A percentile compares a stretch with the other conserved stretches of the same genome.
Conservation (phyloP, 2,329 filamentous ascomycete genomes). For the Amylocarpus encephaloides region DNA sequence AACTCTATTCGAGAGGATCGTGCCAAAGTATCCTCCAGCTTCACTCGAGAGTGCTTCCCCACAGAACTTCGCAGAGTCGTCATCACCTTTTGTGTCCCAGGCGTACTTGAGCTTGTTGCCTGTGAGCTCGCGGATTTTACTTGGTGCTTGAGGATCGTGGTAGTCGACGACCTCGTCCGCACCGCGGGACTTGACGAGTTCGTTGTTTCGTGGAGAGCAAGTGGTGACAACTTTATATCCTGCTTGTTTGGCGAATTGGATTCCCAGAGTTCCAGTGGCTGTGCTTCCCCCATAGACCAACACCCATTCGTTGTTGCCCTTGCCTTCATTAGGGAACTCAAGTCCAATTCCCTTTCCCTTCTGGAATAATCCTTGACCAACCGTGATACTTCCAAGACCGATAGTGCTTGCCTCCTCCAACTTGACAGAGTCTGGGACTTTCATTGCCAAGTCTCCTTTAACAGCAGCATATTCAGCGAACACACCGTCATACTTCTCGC, state of each 20-base stretch:
- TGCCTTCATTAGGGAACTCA: constrained; percentile 7
- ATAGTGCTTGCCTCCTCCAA: constrained; percentile 14
- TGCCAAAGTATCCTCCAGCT: constrained; percentile 1
- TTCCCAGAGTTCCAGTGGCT: constrained; percentile 27
- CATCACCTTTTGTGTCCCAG: constrained; percentile 39
- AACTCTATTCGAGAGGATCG: constrained; percentile 2
- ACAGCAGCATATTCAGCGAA: constrained; percentile 18
- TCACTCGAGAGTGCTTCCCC: constrained; percentile 7
- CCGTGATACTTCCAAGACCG: constrained; percentile 13
- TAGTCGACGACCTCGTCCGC: constrained; percentile 39
- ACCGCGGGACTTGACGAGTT: constrained; percentile 34
- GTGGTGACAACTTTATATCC: constrained; percentile 30
- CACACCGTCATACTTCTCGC: constrained; percentile 12
- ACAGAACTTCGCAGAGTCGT: constrained; percentile 7
- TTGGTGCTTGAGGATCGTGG: constrained; percentile 34
- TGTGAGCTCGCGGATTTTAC: constrained; percentile 39
- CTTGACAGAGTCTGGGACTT: constrained; percentile 1
- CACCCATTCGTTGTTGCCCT: constrained; percentile 25
- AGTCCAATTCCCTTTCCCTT: constrained; percentile 10
- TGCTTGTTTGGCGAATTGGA: constrained; percentile 28
- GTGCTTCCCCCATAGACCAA: constrained; percentile 30
- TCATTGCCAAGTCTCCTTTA: constrained; percentile 16
- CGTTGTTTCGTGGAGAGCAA: constrained; percentile 33
- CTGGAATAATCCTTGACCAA: constrained; percentile 19
- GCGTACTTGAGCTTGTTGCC: constrained; percentile 38